Evolutionary conservation across 2,329 filamentous ascomycete genomes (phyloP).

Genomic region (Leptodontidium sp.): DNA sequence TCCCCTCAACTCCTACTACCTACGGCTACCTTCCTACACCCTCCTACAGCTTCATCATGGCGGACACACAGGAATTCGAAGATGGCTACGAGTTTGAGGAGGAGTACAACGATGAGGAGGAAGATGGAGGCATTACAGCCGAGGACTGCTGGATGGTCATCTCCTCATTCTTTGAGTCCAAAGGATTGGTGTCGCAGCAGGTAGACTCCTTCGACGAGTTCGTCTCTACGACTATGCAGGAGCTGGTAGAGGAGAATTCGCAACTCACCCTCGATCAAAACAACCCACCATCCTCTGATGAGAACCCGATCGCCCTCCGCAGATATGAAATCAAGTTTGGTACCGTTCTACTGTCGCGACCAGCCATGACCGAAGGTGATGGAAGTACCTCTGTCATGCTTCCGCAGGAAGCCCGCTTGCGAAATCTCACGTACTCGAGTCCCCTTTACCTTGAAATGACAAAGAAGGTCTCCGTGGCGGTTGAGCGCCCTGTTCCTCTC

Average conservation of each 20-base stretch:
- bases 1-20: background rate
- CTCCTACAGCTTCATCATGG: slow-evolving; percentile 22
- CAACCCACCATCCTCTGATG: slow-evolving; percentile 77
- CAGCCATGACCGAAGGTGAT: slow-evolving; percentile 92
- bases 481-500: slow-evolving; percentile 73
- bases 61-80: slow-evolving; percentile 46
- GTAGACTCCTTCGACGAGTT: slow-evolving; percentile 99
- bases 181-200: slow-evolving; percentile 96
- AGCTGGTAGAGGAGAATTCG: slow-evolving; percentile 91
- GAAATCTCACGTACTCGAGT: slow-evolving; percentile 94
- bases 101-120: slow-evolving; percentile 64
- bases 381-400: slow-evolving; percentile 85
- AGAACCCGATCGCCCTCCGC: slow-evolving; percentile 83
- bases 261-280: slow-evolving; percentile 94
- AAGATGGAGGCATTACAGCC: slow-evolving; percentile 80
- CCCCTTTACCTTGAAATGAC: slow-evolving; percentile 90
- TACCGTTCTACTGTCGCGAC: slow-evolving; percentile 85
- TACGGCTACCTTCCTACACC: background rate
- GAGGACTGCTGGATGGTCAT: slow-evolving; percentile 99
- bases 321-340: slow-evolving; percentile 97
- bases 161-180: slow-evolving; percentile 93
- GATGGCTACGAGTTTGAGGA: slow-evolving; percentile 70
- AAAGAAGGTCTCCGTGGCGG: slow-evolving; percentile 83
- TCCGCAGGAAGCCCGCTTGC: slow-evolving; percentile 93
- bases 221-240: slow-evolving; percentile 90